Evolutionary conservation across 345 rosid species (phyloP).

Genomic region (Nasturtium officinale): DNA sequence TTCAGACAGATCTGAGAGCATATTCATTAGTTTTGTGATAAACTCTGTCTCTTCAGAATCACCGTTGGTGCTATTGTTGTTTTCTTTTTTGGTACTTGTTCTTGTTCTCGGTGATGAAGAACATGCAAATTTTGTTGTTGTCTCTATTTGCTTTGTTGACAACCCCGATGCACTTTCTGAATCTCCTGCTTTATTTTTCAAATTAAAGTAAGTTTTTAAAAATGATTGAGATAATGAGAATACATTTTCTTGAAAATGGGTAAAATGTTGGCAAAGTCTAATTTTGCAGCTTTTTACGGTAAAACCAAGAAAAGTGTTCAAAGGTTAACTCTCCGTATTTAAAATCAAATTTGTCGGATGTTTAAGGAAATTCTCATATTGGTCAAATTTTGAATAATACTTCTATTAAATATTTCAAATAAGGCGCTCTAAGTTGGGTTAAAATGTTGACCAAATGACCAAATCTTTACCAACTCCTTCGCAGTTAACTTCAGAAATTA

Average conservation of each 20-base stretch:
- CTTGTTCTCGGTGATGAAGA: slow-evolving; percentile 35
- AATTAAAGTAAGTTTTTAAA: slow-evolving; percentile 33
- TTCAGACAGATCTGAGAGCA: slow-evolving; percentile 51
- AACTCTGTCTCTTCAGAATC: slow-evolving; percentile 38
- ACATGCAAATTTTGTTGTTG: slow-evolving; percentile 35
- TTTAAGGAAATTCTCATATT: neutral
- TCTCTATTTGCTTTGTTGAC: slow-evolving; percentile 37
- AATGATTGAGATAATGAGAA: neutral
- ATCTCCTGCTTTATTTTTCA: slow-evolving; percentile 42
- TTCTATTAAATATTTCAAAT: neutral
- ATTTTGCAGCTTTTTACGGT: slow-evolving; percentile 29
- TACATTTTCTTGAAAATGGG: slow-evolving; percentile 23
- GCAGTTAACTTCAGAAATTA: neutral
- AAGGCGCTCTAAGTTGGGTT: neutral
- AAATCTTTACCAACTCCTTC: neutral
- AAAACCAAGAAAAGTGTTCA: slow-evolving; percentile 1
- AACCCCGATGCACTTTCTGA: slow-evolving; percentile 44
- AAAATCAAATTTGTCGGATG: neutral
- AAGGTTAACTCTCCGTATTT: neutral
- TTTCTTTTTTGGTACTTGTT: slow-evolving; percentile 39
- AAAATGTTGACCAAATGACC: slow-evolving; percentile 23
- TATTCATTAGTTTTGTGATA: slow-evolving; percentile 45
- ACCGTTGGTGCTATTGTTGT: slow-evolving; percentile 3
- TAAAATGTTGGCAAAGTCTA: slow-evolving; percentile 24
- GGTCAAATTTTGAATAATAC: slow-evolving; percentile 7